These are phyloP conservation scores for Solanum chiquidenum DNA, from an alignment of 257 asterid genomes.

Conservation along the genomic window DNA sequence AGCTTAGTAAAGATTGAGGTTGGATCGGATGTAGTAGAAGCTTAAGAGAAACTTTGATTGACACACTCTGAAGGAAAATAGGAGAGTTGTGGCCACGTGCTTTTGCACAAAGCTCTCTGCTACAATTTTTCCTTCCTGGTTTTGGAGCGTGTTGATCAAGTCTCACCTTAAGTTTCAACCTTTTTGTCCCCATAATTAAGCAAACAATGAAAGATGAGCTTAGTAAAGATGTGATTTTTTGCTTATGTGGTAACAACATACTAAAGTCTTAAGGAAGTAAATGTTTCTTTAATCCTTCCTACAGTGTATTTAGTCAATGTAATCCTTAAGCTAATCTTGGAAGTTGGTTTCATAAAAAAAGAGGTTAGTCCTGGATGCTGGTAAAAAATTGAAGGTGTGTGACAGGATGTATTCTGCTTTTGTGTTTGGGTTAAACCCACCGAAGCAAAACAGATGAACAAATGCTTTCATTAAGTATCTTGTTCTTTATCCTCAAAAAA, in stretches of 20 bases:
- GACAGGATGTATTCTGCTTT: neutral
- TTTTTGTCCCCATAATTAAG: neutral
- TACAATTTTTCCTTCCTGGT: constrained; percentile 3
- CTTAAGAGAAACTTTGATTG: neutral
- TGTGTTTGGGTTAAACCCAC: neutral
- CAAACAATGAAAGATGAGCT: neutral
- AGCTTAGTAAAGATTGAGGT: neutral
- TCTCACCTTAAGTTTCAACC: neutral
- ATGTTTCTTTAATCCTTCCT: neutral
- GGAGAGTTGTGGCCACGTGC: neutral
- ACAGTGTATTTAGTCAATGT: neutral
- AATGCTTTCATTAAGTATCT: neutral
- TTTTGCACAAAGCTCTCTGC: neutral
- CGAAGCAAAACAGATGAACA: neutral
- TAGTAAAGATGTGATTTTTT: neutral
- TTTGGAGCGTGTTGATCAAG: neutral
- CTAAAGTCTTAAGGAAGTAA: neutral
- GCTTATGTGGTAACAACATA: neutral
- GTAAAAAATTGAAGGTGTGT: neutral
- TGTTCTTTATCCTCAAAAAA: neutral
- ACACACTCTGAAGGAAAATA: neutral
- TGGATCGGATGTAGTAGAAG: neutral
- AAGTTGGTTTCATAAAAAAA: neutral
- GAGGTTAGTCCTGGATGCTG: neutral
- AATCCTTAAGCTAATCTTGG: neutral